Evolutionary conservation across 208 protist species (phyloP).

Genomic region (Leishmania tarentolae): DNA sequence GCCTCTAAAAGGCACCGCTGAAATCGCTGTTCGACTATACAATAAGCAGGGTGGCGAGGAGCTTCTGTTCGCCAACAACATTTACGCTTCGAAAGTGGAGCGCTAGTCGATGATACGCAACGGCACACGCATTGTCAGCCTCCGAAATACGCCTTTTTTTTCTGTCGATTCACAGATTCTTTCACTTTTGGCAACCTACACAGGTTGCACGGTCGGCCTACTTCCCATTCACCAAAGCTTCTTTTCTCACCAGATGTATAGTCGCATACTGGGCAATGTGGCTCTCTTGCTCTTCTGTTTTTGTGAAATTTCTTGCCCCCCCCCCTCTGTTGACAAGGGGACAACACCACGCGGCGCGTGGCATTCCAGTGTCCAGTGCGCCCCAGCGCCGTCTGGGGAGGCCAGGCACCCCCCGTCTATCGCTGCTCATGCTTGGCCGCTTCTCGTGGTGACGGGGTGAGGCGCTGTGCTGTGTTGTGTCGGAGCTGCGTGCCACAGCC

Average conservation of each 20-base stretch:
- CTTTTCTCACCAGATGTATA: neutral
- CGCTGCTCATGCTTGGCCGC: neutral
- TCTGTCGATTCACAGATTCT: neutral
- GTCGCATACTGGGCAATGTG: neutral
- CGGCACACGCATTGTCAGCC: neutral
- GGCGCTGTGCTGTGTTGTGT: neutral
- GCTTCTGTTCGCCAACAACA: neutral
- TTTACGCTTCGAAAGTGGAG: neutral
- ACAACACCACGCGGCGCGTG: neutral
- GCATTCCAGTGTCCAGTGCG: neutral
- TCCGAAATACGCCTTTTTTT: neutral
- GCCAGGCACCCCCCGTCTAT: neutral
- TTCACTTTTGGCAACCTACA: neutral
- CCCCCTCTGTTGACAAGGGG: neutral
- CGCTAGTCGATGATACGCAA: neutral
- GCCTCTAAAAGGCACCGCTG: slow-evolving; percentile 5
- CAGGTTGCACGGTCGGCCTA: neutral
- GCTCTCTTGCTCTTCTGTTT: neutral
- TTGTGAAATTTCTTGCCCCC: neutral
- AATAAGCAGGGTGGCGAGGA: neutral
- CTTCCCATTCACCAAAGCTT: neutral
- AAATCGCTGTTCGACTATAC: neutral
- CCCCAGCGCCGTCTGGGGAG: neutral
- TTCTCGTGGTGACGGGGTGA: neutral
- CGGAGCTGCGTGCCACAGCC: neutral